Evolutionary conservation across 1,284 basidiomycete genomes (phyloP).

Genomic region (Trametes polyzona): DNA sequence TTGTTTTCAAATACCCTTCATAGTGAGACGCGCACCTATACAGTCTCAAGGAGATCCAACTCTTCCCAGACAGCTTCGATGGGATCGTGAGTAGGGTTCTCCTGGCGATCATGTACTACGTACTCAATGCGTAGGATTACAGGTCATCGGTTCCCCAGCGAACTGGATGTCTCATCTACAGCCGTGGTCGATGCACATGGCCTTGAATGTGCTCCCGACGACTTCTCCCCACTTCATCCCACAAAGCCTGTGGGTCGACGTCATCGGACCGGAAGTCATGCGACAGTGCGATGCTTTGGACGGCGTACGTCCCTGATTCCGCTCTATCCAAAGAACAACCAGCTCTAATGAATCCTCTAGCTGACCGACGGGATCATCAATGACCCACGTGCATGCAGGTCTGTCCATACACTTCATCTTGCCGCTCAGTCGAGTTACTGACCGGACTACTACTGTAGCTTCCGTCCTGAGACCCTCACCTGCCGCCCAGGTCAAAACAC

Average conservation of each 20-base stretch:
- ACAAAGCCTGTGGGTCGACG: constrained; percentile 13
- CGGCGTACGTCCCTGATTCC: constrained; percentile 24
- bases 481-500: constrained; percentile 31
- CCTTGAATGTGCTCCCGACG: constrained; percentile 15
- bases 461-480: constrained; percentile 34
- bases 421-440: too few species aligned
- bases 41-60: constrained; percentile 25
- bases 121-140: not conserved
- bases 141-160: constrained; percentile 27
- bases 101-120: not conserved
- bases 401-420: not conserved
- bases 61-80: constrained; percentile 29
- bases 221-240: constrained; percentile 19
- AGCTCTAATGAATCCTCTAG: constrained; percentile 1
- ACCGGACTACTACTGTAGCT: constrained; percentile 14
- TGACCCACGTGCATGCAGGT: constrained; percentile 36
- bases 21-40: not conserved
- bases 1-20: not conserved
- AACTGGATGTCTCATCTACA: constrained; percentile 25
- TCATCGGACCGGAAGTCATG: constrained; percentile 26
- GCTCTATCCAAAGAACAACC: not conserved
- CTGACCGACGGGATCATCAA: constrained; percentile 37
- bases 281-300: constrained; percentile 33
- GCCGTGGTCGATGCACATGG: constrained; percentile 18
- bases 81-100: constrained; percentile 15